Evolutionary conservation across 805 yeast species (phyloP), one percentile per base, ranked within the genome.

Genomic region (Starmerella scarabaei): DNA sequence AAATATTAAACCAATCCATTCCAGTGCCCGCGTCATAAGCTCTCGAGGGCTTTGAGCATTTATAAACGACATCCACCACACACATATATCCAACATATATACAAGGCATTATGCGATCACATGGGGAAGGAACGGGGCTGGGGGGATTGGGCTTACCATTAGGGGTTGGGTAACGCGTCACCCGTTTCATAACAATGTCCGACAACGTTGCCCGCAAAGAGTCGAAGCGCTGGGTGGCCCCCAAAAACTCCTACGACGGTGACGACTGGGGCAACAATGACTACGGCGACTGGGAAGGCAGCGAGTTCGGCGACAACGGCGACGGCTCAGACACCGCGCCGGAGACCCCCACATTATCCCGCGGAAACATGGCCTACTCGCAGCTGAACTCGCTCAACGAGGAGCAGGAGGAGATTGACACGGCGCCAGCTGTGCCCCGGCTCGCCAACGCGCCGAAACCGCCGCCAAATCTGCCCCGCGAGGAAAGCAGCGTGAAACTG

Each of bases 201-300:
- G 30, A 36, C 24, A 39, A 41, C 37, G 48, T 47, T 14, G 20
- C 24, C 17, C 46, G 53, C 18, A 48, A 50, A 24, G 56, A 60
- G 45, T 59, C 63, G 34, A 53, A 51, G 41, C 55, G 64, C 11
- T 60, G 64, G 64, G 62, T 56, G 16, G 55, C 59, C 8, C 52
- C 60, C 7, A 50, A 50, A 21, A 55, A 57, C 5, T 49, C 58
- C 15, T 60, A 60, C 40, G 64, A 59, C 23, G 64, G 63, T 5
- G 60, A 57, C 36, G 64, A 55, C 33, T 60, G 60, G 60, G 61
- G 57, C 15, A 58, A 55, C 21, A 26, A 32, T 6, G 58, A 53
- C 23, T 51, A 55, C 35, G 53, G 49, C 31, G 58, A 50, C 32
- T 32, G 27, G 24, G 30, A 28, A 12, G 30, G 30, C n/a, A 23